Base-by-base conservation (phyloP, 768 basidiomycete species). In the Panellus pusillus region DNA sequence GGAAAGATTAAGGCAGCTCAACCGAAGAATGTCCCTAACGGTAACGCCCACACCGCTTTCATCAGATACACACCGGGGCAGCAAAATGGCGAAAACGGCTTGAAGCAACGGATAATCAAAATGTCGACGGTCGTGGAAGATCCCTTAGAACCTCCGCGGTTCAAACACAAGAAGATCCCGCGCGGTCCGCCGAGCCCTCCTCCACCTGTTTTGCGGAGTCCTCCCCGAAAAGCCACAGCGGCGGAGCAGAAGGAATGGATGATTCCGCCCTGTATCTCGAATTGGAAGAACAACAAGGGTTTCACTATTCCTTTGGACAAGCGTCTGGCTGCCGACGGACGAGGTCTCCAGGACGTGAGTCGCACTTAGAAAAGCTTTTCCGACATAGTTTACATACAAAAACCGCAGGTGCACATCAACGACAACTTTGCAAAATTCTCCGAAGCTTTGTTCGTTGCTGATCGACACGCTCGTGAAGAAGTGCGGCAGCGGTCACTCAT, bases 261-360 rank as follows among this genome's bases (percentile, higher is more conserved):
- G 94, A 98, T 99, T 52, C 97, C 97, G 15, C 97, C 97, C 15
- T 98, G 96, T 70, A 98, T 99, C 55, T 96, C 93, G 24, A 99
- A 99, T 73, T 99, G 97, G 97, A 99, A 99, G 77, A 99, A 99
- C 78, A 98, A 98, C 84, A 99, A 98, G 74, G 97, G 97, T 81
- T 99, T 95, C 70, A 98, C 97, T 1, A 98, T 98, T 65, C 96
- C 97, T 35, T 79, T 98, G 31, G 97, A 98, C 68, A 98, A 99
- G 74, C 91, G 96, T 59, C 76, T 99, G 48, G 97, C 97, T 36
- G 96, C 97, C 4, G 97, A 98, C 70, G 96, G 96, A n/a, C 82
- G 96, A 62, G 97, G 97, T 54, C 79, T 99, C 31, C 97, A 99
- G 71, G 97, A 99, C 68, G 96, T 97, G 59, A 69, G 91, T 77